Conservation (phyloP, 768 basidiomycete genomes). For the Tulasnella sp. region DNA sequence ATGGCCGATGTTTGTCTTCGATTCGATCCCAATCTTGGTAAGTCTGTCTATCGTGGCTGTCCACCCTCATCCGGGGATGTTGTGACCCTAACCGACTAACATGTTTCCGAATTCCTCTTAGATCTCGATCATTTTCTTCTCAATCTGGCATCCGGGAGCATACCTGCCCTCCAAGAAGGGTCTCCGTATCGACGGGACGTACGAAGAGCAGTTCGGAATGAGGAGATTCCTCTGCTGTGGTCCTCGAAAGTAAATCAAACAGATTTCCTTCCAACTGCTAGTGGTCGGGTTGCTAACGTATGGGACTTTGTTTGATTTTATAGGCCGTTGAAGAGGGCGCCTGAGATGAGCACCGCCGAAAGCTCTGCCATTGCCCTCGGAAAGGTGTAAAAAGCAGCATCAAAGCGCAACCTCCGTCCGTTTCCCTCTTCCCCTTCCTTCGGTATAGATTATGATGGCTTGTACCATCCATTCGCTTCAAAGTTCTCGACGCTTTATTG, state of each 20-base stretch:
- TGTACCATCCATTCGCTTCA: no score
- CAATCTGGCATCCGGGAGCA: constrained; percentile 9
- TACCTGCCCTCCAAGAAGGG: constrained; percentile 21
- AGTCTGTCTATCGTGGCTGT: no score
- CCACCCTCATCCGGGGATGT: neutral
- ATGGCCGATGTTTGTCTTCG: constrained; percentile 22
- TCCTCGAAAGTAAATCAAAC: neutral
- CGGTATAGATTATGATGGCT: neutral
- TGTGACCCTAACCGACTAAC: neutral
- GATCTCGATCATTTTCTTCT: constrained; percentile 8
- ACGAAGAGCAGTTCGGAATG: neutral
- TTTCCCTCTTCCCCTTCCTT: neutral
- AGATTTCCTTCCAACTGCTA: neutral
- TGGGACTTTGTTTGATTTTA: neutral
- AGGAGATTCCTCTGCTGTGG: neutral
- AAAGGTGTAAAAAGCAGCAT: neutral
- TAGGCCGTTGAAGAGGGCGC: neutral
- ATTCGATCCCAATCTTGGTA: constrained; percentile 20
- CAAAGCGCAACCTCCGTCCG: neutral
- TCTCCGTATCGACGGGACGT: constrained; percentile 20
- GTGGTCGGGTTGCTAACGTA: neutral
- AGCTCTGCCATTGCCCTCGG: neutral
- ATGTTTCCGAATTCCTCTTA: neutral
- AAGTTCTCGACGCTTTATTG: neutral
- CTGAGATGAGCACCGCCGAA: neutral